Percentiles rank a stretch among this genome's conserved stretches.
Conservation (phyloP, 106 monocot species). For the Dendrobium chrysotoxum region DNA sequence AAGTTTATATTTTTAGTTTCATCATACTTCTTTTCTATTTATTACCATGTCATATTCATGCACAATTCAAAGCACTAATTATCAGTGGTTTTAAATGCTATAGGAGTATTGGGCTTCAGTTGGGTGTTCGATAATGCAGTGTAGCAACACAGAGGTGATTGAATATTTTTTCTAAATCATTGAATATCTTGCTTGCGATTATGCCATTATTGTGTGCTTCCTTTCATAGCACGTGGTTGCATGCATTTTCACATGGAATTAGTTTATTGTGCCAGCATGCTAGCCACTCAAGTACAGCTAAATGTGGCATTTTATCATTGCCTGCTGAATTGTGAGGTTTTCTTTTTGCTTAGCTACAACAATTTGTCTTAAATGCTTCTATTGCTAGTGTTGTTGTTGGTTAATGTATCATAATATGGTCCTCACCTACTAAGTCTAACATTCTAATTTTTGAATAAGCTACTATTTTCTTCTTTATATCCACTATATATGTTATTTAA, state of each 20-base stretch:
- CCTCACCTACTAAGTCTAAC: neutral
- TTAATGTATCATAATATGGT: neutral
- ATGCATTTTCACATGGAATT: neutral
- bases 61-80: neutral
- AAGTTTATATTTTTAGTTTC: neutral
- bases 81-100: conserved; percentile 4
- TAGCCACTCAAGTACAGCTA: neutral
- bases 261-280: neutral
- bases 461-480: neutral
- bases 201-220: neutral
- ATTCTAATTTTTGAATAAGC: neutral
- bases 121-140: conserved; percentile 90
- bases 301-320: neutral
- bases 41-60: neutral
- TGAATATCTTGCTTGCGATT: neutral
- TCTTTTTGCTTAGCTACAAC: neutral
- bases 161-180: neutral
- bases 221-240: neutral
- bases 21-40: neutral
- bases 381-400: neutral
- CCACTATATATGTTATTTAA: neutral
- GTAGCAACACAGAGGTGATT: conserved; percentile 94
- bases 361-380: neutral
- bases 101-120: conserved; percentile 99
- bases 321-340: too few species aligned